Base-by-base conservation (phyloP, 2,329 filamentous ascomycete genomes). In the Ophiosphaerella narmari region DNA sequence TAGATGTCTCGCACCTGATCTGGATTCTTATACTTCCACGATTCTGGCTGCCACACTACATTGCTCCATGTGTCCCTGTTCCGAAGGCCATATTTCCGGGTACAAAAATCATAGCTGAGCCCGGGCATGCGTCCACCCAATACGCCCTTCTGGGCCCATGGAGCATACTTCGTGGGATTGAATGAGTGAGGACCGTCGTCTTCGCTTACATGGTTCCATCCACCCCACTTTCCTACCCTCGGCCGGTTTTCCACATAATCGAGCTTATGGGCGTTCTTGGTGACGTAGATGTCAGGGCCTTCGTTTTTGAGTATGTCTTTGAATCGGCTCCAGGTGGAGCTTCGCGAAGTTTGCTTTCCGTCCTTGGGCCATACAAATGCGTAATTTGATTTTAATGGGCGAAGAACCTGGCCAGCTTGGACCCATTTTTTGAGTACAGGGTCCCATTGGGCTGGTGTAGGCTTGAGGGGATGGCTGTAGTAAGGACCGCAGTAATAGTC, bases 271-370 rank as follows among this genome's bases (percentile, higher is more conserved):
- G 71, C 72, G 42, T 64, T 71, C 35, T 71, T 68, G 2, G 72
- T 63, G n/a, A 79, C 60, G 54, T 75, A 76, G 33, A 80, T 75
- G 46, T 80, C 77, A 2, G 78, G 74, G 3, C 78, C 78, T 50
- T 73, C 66, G 43, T 69, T 66, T 2, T 59, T 64, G 21, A 78
- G 33, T 14, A 75, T 70, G 45, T 80, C 78, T 53, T 75, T 78
- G 46, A 75, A 54, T 13, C 78, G 66, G 8, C 76, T 75, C 51
- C 65, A 62, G 2, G 55, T 64, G 0, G 68, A 69, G 1, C 63
- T 60, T 14, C 72, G 67, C 35, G 68, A 69, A 1, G 63, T 60
- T 14, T 73, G 67, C 35, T 70, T 73, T 26, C 75, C 75, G 51
- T 80, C 77, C 39, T 72, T 71, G 0, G 77, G 78, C 65, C 78